Evolutionary conservation across 208 protist genomes (phyloP), one percentile per base, ranked within the genome.

Genomic region (Trypanosoma avium): DNA sequence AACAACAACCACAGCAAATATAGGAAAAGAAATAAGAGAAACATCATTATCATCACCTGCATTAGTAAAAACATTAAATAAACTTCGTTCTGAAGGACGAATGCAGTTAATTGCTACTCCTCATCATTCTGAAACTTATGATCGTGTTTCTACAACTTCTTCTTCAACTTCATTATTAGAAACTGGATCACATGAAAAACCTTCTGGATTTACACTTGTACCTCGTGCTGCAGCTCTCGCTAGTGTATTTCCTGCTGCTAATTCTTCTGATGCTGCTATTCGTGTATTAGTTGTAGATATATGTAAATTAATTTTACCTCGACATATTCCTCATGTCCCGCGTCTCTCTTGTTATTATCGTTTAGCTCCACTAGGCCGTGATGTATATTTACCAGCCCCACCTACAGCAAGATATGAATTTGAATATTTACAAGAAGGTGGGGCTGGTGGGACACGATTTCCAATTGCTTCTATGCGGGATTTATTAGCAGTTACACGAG

Each of bases 331-430:
- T 19, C 79, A 72, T 32, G 43, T 90, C 22, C 88, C 88, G 5
- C 76, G 82, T 0, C 81, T 96, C 24, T 85, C 83, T n/a, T 96
- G 90, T 61, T 88, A 82, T 69, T 96, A 86, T 53, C 15, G 61
- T 27, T 43, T 96, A 7, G 40, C 67, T 3, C 67, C 79, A 15
- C 58, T 87, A 21, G 57, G 62, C 19, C 55, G 61, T 4, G 81
- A 93, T 63, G 82, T 91, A 47, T 81, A 79, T 49, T 81, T 96
- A 33, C 59, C 69, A 10, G 84, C 90, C 8, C 84, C 84, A 17
- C 59, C 80, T 3, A 80, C 73, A n/a, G 70, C 82, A 0, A 82
- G 65, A 27, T 90, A 88, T 70, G 86, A 84, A 15, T 82, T 77
- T 54, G 73, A 74, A 27, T 96, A 89, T 58, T 36, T 59, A 9